Percentiles rank a stretch among this genome's conserved stretches.
These are phyloP conservation scores for Solidago caesia DNA, from an alignment of 129 eudicot genomes.

Conservation along the genomic window DNA sequence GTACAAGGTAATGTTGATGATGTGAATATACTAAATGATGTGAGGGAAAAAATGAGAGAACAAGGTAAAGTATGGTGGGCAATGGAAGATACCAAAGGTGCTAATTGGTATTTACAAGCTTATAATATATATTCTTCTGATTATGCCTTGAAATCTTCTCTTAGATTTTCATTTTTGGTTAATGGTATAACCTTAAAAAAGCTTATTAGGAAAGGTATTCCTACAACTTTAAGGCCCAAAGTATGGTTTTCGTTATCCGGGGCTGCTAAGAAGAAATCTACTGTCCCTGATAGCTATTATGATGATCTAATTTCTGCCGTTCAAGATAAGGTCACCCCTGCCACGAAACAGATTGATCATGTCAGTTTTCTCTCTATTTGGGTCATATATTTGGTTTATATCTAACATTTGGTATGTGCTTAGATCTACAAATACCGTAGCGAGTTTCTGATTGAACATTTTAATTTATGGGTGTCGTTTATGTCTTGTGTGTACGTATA, in stretches of 20 bases:
- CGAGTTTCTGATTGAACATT: not conserved
- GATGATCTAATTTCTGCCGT: conserved; percentile 75
- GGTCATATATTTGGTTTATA: not conserved
- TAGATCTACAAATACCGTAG: not conserved
- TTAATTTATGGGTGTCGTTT: not conserved
- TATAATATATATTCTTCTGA: conserved; percentile 35
- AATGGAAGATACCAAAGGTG: conserved; percentile 82
- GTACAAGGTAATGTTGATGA: conserved; percentile 99
- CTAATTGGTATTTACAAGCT: conserved; percentile 75
- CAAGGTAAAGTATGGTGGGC: conserved; percentile 94
- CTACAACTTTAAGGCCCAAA: conserved; percentile 77
- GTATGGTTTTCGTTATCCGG: conserved; percentile 91
- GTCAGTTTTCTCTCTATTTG: conserved; percentile 40
- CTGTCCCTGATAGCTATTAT: conserved; percentile 89
- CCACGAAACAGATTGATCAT: conserved; percentile 93
- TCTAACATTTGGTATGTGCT: not conserved
- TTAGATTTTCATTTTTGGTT: conserved; percentile 59
- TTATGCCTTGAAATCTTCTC: conserved; percentile 36
- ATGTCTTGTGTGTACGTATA: no score
- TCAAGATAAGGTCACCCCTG: conserved; percentile 71
- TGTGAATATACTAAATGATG: conserved; percentile 92
- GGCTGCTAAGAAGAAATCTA: conserved; percentile 95
- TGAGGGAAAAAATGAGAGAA: conserved; percentile 84
- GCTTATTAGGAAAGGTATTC: conserved; percentile 83
- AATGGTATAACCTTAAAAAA: conserved; percentile 73